Evolutionary conservation across 495 filamentous ascomycete species (phyloP).

Genomic region (Talaromyces trachyspermus): DNA sequence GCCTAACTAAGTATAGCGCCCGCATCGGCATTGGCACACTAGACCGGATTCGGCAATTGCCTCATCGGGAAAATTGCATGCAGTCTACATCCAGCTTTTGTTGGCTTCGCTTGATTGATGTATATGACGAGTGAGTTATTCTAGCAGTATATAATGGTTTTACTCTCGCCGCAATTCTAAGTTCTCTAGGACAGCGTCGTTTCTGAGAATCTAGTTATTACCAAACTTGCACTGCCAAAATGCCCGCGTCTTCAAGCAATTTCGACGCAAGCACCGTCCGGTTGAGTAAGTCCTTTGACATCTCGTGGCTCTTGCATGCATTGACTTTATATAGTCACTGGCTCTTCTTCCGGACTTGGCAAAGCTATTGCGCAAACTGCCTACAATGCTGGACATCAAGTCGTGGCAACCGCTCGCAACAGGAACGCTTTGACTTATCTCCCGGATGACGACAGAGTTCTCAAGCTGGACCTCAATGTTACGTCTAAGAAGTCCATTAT

Average conservation of each 20-base stretch:
- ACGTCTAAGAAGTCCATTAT: slow-evolving; percentile 26
- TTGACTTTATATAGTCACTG: slow-evolving; percentile 14
- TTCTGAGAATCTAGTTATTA: no score
- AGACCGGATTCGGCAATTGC: background rate
- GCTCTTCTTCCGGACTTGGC: slow-evolving; percentile 29
- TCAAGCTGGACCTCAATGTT: slow-evolving; percentile 38
- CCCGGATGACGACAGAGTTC: slow-evolving; percentile 20
- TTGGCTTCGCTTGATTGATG: background rate
- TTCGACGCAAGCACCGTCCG: background rate
- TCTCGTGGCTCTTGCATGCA: no score
- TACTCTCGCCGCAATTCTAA: background rate
- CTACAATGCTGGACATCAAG: slow-evolving; percentile 28
- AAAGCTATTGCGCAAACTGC: slow-evolving; percentile 29
- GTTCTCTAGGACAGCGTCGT: background rate
- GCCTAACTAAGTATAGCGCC: slow-evolving; percentile 11
- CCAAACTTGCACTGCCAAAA: background rate
- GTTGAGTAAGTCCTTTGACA: background rate
- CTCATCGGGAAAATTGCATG: no score
- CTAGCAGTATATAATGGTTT: background rate
- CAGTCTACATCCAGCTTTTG: no score
- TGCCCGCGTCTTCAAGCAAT: background rate
- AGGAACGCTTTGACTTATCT: slow-evolving; percentile 27
- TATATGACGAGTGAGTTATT: background rate
- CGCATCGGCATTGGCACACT: background rate
- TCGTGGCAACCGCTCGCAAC: slow-evolving; percentile 43